These are phyloP conservation scores for Neofusicoccum umdonicola DNA, from an alignment of 2,329 filamentous ascomycete genomes.

Conservation along the genomic window DNA sequence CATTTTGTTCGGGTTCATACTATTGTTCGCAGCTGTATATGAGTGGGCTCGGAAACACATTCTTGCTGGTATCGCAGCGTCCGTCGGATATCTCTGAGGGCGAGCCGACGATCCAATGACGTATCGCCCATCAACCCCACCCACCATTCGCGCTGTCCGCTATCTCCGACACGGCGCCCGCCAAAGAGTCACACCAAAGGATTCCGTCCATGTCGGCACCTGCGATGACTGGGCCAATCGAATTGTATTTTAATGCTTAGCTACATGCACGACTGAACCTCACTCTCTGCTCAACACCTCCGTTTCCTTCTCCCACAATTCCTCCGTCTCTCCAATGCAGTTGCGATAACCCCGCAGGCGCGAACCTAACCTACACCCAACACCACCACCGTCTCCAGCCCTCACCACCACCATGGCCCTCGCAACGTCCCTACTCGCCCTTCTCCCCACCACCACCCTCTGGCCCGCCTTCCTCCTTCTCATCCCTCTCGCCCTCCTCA, in stretches of 20 bases:
- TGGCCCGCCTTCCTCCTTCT: background rate
- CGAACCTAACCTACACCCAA: too few species aligned
- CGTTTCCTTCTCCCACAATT: background rate
- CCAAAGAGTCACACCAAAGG: background rate
- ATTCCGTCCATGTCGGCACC: background rate
- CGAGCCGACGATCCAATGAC: slow-evolving; percentile 4
- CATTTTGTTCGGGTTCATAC: background rate
- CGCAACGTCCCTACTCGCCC: slow-evolving; percentile 23
- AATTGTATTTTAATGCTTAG: background rate
- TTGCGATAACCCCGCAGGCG: background rate
- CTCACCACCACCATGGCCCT: slow-evolving; percentile 21
- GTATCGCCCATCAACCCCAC: slow-evolving; percentile 1
- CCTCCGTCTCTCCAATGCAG: background rate
- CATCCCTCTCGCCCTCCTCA: background rate
- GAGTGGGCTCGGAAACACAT: background rate
- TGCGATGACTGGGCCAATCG: background rate
- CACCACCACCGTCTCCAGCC: background rate
- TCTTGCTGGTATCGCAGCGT: background rate
- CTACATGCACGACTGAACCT: background rate
- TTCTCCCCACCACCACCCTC: slow-evolving; percentile 24
- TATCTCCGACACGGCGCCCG: slow-evolving; percentile 5
- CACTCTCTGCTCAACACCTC: background rate
- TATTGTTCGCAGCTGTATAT: background rate
- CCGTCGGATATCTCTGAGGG: background rate
- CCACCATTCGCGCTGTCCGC: slow-evolving; percentile 3